These are phyloP conservation scores for Rhodotorula sp. DNA, from an alignment of 1,284 basidiomycete species.

Conservation along the genomic window DNA sequence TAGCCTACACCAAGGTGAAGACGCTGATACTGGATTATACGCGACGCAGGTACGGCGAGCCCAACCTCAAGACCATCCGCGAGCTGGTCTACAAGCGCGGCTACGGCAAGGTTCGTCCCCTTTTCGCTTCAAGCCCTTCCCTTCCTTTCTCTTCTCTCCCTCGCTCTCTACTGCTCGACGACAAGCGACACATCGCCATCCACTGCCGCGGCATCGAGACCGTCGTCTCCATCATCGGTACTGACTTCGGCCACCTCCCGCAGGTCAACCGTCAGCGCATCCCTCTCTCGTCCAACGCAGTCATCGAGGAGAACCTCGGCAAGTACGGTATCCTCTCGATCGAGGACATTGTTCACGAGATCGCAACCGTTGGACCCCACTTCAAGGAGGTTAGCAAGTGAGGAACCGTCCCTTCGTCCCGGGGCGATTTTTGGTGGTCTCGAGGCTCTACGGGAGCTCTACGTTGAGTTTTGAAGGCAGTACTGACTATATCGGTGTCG, in stretches of 20 bases:
- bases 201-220: too few relatives aligned
- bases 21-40: too few relatives aligned
- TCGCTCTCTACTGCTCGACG: too few relatives aligned
- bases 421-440: not conserved
- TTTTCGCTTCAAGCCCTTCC: too few relatives aligned
- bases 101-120: constrained; percentile 71
- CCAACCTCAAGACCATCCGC: constrained; percentile 93
- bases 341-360: constrained; percentile 98
- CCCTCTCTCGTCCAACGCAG: constrained; percentile 87
- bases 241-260: too few relatives aligned
- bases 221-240: too few relatives aligned
- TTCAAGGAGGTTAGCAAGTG: not conserved
- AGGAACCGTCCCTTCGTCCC: not conserved
- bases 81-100: constrained; percentile 99
- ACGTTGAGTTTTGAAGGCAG: too few relatives aligned
- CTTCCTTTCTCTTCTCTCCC: too few relatives aligned
- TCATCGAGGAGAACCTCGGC: constrained; percentile 90
- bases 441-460: too few relatives aligned
- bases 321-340: constrained; percentile 96
- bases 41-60: constrained; percentile 69
- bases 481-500: not conserved
- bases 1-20: too few relatives aligned
- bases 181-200: too few relatives aligned
- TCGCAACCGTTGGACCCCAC: constrained; percentile 73
- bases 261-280: constrained; percentile 90